A percentile compares a stretch with the other conserved stretches of the same genome.
Conservation (phyloP, 1,139 yeast species). For the Diutina neorugosa region DNA sequence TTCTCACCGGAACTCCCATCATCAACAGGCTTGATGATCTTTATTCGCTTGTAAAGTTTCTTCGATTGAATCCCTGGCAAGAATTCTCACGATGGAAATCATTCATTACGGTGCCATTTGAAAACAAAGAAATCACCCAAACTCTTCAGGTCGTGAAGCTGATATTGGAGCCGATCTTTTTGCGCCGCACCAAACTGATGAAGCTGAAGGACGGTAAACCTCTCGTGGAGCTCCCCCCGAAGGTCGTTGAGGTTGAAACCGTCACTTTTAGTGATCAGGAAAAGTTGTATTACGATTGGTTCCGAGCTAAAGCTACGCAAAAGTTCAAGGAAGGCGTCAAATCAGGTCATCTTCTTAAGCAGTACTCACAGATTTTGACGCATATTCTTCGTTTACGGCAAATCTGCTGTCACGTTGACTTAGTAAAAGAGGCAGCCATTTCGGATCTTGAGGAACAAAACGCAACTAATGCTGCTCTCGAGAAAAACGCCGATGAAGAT, state of each 20-base stretch:
- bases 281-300: constrained; percentile 52
- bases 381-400: constrained; percentile 79
- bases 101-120: constrained; percentile 78
- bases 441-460: not conserved
- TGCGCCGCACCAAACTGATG: constrained; percentile 84
- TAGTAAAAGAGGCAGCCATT: constrained; percentile 35
- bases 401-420: constrained; percentile 72
- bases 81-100: constrained; percentile 83
- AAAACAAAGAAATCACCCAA: constrained; percentile 50
- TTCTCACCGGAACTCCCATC: constrained; percentile 89
- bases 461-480: not conserved
- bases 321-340: constrained; percentile 53
- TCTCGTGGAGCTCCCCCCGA: constrained; percentile 66
- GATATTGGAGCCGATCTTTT: constrained; percentile 68
- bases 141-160: constrained; percentile 80
- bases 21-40: constrained; percentile 82
- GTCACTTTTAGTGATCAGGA: constrained; percentile 60
- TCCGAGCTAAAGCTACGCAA: constrained; percentile 55
- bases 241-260: constrained; percentile 57
- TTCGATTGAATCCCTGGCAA: constrained; percentile 81
- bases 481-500: constrained; percentile 14
- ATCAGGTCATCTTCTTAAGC: constrained; percentile 60
- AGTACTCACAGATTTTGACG: constrained; percentile 69
- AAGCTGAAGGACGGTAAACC: constrained; percentile 62
- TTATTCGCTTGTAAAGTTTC: constrained; percentile 63